Evolutionary conservation across 2,329 filamentous ascomycete genomes (phyloP), one percentile per base, ranked within the genome.

Genomic region (Ascochyta clinopodiicola): DNA sequence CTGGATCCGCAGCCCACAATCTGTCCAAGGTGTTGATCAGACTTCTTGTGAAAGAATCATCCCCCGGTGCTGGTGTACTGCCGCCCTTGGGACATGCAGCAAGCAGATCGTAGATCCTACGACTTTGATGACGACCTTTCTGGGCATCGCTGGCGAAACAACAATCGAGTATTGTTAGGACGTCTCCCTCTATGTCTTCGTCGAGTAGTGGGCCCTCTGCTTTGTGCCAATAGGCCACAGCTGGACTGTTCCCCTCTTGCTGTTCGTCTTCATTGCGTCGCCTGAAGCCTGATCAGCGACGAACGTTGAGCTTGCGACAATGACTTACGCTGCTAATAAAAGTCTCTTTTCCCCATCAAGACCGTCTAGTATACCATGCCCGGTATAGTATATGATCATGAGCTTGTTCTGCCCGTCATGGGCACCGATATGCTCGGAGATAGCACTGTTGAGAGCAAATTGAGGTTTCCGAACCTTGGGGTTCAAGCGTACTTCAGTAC

Each of bases 351-450:
- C 24, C 8, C 29, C 25, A 9, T 48, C 40, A 9, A 51, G 35
- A 7, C 50, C 32, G 6, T 38, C 24, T 32, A 51, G 44, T 10
- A 39, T 19, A 2, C 67, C 66, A 58, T 73, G 70, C 5, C 72
- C 72, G 19, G 66, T 71, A 47, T 73, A 74, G 40, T 72, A 74
- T 5, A 73, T 56, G 17, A 72, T 68, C n/a, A 70, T 36, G 4
- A 69, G 46, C 22, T 61, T 68, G 32, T 69, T 52, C 0, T 61
- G 60, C 1, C 52, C 64, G 37, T 66, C 60, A 35, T 63, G 42
- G 4, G 63, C 37, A 0, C n/a, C 6, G 2, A 70, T 51, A 29
- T 68, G 64, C 2, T 56, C n/a, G 12, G 38, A 19, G 6, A 71
- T 60, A 0, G 53, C 64, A 22, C 24, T 8, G 4, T 43, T 45